These are phyloP conservation scores for Fusarium pilosicola DNA, from an alignment of 2,329 filamentous ascomycete genomes.

Conservation along the genomic window DNA sequence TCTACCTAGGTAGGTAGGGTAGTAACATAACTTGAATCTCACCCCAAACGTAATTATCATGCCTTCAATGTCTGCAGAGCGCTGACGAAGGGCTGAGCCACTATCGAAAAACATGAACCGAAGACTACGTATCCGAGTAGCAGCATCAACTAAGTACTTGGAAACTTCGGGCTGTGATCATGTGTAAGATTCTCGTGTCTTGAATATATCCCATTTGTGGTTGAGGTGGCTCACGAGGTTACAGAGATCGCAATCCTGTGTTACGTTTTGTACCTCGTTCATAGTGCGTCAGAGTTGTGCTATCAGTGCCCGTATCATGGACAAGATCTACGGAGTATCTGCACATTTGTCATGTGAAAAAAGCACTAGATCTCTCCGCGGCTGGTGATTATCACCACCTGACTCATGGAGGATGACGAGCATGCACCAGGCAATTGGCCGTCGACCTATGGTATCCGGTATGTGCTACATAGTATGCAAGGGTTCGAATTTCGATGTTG, in stretches of 20 bases:
- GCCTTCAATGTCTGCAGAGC: not conserved
- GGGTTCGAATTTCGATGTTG: conserved; percentile 1
- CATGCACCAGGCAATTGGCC: conserved; percentile 24
- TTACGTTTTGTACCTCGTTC: not conserved
- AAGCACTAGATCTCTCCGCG: not conserved
- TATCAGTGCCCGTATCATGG: not conserved
- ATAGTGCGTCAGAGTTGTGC: not conserved
- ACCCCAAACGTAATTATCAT: not conserved
- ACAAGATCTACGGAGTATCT: not conserved
- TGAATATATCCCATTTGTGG: not conserved
- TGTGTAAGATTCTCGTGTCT: conserved; percentile 23
- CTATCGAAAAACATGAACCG: not conserved
- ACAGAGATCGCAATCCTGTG: not conserved
- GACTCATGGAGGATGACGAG: conserved; percentile 31
- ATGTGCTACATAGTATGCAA: not conserved
- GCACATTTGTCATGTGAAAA: conserved; percentile 1
- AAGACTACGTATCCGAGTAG: not conserved
- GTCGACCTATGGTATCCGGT: not conserved
- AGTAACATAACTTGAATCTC: not conserved
- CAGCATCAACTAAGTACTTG: not conserved
- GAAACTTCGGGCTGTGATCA: conserved; percentile 5
- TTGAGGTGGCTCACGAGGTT: conserved; percentile 24
- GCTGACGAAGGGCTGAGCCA: conserved; percentile 12
- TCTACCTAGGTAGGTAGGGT: not conserved
- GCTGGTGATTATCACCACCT: conserved; percentile 6